Base-by-base conservation (phyloP, 2,329 filamentous ascomycete genomes). In the Arthroderma uncinatum region DNA sequence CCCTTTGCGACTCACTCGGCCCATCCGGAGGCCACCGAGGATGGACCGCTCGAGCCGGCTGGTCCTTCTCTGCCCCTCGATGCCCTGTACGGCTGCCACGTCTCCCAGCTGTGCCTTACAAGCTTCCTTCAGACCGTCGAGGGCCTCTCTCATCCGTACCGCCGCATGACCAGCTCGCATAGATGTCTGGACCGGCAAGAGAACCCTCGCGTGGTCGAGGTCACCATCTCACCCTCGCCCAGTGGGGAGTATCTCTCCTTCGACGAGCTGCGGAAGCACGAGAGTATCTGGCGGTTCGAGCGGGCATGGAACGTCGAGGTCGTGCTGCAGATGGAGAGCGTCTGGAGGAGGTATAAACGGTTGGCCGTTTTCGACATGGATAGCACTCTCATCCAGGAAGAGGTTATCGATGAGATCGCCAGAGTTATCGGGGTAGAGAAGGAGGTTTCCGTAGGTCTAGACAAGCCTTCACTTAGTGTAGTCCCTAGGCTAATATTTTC, bases 331-430 rank as follows among this genome's bases (percentile, higher is more conserved):
- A 73, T 73, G 40, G 87, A 92, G 67, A 81, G 77, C 30, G 77
- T 92, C 33, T 89, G 85, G 77, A 79, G 89, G 58, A 81, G 85
- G 28, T 82, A 94, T 71, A 91, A 91, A 63, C 82, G 92, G 7
- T 78, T 97, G 9, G 90, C 92, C 2, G 89, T 96, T 33, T 98
- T 98, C 67, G 93, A 98, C 71, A 98, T 98, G 93, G 93, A 98
- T 75, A 93, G 87, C 71, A 98, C 93, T 0, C 80, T 98, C 59
- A 97, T 98, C 69, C 87, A 92, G 56, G 91, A 98, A 71, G 93
- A 98, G 75, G 91, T 96, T 60, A 97, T 98, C 68, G 93, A 98
- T 71, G 84, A 97, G 66, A 85, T 98, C 57, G 93, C 93, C 2
- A 84, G 86, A 56, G 86, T 86, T 37, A 82, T 95, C 1, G 88